Evolutionary conservation across 1,284 basidiomycete genomes (phyloP).

Genomic region (Anthracocystis panici-leucophaei): DNA sequence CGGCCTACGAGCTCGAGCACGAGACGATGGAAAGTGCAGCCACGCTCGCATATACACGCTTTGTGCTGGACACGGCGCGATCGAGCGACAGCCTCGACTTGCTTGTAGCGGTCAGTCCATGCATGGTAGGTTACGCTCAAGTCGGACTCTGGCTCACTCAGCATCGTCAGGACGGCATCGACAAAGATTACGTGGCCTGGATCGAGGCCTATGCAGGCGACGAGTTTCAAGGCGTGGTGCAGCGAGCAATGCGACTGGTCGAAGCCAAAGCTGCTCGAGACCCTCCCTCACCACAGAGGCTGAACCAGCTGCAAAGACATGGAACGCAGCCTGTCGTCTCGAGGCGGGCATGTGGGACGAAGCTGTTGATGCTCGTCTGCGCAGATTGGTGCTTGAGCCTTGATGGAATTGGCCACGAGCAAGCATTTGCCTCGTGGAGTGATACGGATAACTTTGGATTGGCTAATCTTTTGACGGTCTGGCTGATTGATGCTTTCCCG

Average conservation of each 20-base stretch:
- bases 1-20: constrained; percentile 39
- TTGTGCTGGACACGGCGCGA: constrained; percentile 54
- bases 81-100: constrained; percentile 79
- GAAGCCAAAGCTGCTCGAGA: constrained; percentile 71
- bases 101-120: constrained; percentile 84
- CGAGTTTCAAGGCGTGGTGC: constrained; percentile 79
- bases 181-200: constrained; percentile 73
- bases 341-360: constrained; percentile 93
- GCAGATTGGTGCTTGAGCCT: constrained; percentile 29
- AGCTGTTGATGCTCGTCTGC: constrained; percentile 72
- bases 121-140: constrained; percentile 93
- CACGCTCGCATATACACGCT: constrained; percentile 65
- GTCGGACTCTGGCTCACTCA: constrained; percentile 78
- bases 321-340: constrained; percentile 80
- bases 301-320: constrained; percentile 81
- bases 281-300: constrained; percentile 76
- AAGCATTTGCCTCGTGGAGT: background rate
- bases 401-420: constrained; percentile 7
- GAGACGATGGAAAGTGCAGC: constrained; percentile 58
- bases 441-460: background rate
- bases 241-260: constrained; percentile 76
- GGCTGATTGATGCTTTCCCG: background rate
- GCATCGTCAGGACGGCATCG: constrained; percentile 12
- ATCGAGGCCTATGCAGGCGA: constrained; percentile 84
- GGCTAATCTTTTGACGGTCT: constrained; percentile 1